Base-by-base conservation (phyloP, 192 early-diverging fungal species). In the Coemansia sp. region DNA sequence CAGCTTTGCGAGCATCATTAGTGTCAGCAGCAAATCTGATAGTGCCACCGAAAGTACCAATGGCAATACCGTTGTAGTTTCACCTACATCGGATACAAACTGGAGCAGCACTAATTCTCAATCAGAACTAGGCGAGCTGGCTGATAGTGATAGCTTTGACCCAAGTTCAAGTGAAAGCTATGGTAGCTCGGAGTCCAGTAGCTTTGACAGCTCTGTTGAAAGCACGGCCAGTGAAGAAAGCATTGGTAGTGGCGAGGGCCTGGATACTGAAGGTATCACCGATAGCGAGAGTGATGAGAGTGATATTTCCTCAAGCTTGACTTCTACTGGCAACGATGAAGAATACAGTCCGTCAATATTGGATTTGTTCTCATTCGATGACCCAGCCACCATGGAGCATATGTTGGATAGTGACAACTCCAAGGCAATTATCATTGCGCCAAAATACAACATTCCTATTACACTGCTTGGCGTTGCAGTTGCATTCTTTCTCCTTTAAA, bases 371-470 rank as follows among this genome's bases (percentile, higher is more conserved):
- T 45, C 41, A 12, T 4, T 45, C 15, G 41, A 45, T 55, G 53
- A 55, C 27, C 24, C 53, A n/a, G 29, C 27, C 24, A 25, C 23
- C 14, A n/a, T 29, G 53, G 53, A 55, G 53, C 53, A 55, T n/a
- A 45, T 45, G 41, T n/a, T n/a, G 41, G 41, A 45, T 14, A 45
- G 15, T 5, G 15, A 45, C 41, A n/a, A 45, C 14, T 12, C 41
- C 14, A 45, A 45, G 41, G 41, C 14, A n/a, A 35, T 35, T 7
- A 35, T 35, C 32, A 35, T 35, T 35, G 32, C 32, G 32, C 32
- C 32, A 35, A 35, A 35, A 35, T 35, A 35, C 32, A 35, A 35
- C 32, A 35, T 35, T 35, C 32, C 32, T 45, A 45, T 45, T 45
- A 45, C 41, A 5, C 41, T 45, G 41, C 41, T 45, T 5, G 15